Conservation (phyloP, 306 rosid species). For the Cotoneaster glaucophyllus region DNA sequence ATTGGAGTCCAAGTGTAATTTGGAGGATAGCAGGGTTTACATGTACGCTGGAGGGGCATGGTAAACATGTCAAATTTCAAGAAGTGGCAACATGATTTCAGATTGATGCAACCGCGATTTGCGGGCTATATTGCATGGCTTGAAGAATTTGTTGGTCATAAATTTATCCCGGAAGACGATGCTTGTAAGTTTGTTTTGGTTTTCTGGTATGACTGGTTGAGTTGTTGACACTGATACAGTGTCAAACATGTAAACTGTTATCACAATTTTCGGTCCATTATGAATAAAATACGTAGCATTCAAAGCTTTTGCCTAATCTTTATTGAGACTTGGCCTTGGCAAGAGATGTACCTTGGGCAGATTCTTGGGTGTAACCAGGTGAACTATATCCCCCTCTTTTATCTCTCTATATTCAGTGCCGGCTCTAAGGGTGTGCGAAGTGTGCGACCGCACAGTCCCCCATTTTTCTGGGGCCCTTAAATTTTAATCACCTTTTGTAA, state of each 20-base stretch:
- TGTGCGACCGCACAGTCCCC: no score
- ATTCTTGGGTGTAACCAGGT: no score
- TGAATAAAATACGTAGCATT: no score
- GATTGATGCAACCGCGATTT: neutral
- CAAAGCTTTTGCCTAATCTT: no score
- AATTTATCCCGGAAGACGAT: neutral
- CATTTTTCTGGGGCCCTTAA: no score
- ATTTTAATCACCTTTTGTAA: no score
- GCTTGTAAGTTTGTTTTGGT: neutral
- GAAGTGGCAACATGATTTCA: neutral
- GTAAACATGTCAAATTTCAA: neutral
- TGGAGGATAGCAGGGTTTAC: neutral
- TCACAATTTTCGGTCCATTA: no score
- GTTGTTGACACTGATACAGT: neutral
- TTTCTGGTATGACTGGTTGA: neutral
- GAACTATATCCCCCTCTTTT: no score
- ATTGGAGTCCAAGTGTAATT: neutral
- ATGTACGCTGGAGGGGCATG: neutral
- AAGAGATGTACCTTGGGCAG: no score
- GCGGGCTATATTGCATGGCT: neutral
- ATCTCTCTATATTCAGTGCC: no score
- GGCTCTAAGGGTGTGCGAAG: no score
- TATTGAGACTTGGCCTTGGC: no score
- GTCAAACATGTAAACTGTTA: neutral
- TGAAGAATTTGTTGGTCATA: neutral